Evolutionary conservation across 495 filamentous ascomycete species (phyloP), one percentile per base, ranked within the genome.

Genomic region (Aspergillus sparsus): DNA sequence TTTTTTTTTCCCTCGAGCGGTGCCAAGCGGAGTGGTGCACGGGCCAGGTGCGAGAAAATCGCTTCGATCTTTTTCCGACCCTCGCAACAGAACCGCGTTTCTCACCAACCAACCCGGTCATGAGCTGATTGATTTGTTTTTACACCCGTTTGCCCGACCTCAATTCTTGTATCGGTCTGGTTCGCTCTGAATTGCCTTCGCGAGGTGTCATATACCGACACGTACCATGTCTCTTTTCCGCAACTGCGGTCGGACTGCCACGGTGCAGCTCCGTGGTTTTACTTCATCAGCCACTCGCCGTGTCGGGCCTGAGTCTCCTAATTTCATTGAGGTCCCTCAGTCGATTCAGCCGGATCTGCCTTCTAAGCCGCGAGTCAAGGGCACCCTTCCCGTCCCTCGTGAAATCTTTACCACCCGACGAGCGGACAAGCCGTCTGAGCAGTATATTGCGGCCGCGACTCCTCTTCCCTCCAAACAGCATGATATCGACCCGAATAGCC

Each of bases 301-400:
- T 64, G 70, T 76, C 49, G 77, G 74, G 9, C 90, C 89, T 13
- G 87, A 91, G 67, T 89, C 85, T 45, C 90, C 89, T 60, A 80
- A 82, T 57, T 93, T 85, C 77, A 85, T 93, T 69, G 82, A 90
- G 60, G 74, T 92, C 44, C 90, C 90, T 35, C 72, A 66, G 45
- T 64, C 71, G 15, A 56, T 81, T 7, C 80, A 84, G 66, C 79
- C 86, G 3, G 57, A 70, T 66, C 72, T 74, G 12, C 68, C 71
- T 8, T 62, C 67, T 8, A 80, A 79, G 44, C 76, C 68, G 16
- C 74, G 67, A 57, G 77, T 89, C 58, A 91, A 90, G 75, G 89
- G 89, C 68, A 81, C 82, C 21, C 84, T 93, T 2, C 89, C 89
- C 8, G 77, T 84, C 6, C 90, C 89, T 34, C 82, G 87, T 55